Percentiles rank a stretch among this genome's conserved stretches.
These are phyloP conservation scores for Arxiozyma slooffiae DNA, from an alignment of 1,139 yeast species.

Conservation along the genomic window DNA sequence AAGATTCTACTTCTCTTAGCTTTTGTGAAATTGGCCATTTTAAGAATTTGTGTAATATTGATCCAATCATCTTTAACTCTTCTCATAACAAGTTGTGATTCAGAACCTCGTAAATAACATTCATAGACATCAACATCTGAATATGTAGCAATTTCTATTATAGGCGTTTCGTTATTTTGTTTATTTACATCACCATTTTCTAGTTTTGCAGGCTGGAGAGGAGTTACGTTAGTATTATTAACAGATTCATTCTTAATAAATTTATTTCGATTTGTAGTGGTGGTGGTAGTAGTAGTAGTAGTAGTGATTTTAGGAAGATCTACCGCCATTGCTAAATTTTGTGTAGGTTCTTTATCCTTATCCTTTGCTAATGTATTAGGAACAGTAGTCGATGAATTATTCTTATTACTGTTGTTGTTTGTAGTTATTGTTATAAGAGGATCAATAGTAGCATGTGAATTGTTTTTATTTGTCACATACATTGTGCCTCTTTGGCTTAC, in stretches of 20 bases:
- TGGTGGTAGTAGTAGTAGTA: no score
- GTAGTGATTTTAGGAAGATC: slow-evolving; percentile 1
- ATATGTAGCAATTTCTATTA: slow-evolving; percentile 29
- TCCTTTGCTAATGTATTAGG: neutral
- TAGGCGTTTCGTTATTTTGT: slow-evolving; percentile 12
- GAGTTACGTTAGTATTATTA: neutral
- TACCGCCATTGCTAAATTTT: slow-evolving; percentile 3
- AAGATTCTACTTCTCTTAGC: slow-evolving; percentile 73
- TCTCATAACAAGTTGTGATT: slow-evolving; percentile 46
- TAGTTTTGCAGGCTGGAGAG: neutral
- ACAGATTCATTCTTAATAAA: neutral
- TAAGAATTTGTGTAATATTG: slow-evolving; percentile 86
- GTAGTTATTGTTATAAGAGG: neutral
- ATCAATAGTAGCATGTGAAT: neutral
- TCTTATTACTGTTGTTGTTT: neutral
- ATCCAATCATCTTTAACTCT: slow-evolving; percentile 70
- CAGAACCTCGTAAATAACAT: slow-evolving; percentile 35
- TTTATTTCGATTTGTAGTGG: no score
- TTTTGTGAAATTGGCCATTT: slow-evolving; percentile 78
- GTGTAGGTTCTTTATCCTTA: neutral
- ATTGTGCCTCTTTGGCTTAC: neutral
- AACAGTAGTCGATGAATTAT: neutral
- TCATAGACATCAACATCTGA: slow-evolving; percentile 47
- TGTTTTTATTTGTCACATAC: neutral
- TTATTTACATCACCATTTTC: neutral